phyloP scores from a whole-genome alignment of 129 eudicot species.

The Arctium lappa region DNA sequence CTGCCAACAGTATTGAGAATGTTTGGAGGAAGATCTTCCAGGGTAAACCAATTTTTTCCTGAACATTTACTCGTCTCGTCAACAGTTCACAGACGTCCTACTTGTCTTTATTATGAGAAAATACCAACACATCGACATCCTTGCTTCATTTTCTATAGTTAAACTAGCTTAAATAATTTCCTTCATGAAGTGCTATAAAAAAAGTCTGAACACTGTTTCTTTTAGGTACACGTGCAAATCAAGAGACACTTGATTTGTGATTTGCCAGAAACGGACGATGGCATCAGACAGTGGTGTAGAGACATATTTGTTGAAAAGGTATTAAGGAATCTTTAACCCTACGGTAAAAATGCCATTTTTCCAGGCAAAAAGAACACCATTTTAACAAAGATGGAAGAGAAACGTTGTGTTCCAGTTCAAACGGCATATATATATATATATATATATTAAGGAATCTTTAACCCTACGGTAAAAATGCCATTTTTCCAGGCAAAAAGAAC shows the following conservation, averaged over 20 bases:
- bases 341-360: background rate
- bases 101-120: background rate
- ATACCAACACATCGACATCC: background rate
- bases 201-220: conserved; percentile 5
- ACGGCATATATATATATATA: background rate
- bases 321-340: background rate
- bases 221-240: conserved; percentile 72
- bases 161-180: background rate
- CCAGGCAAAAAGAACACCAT: background rate
- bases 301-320: conserved; percentile 77
- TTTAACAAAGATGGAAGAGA: too few relatives aligned
- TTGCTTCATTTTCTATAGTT: background rate
- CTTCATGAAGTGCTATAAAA: background rate
- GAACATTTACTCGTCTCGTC: background rate
- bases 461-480: background rate
- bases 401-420: background rate
- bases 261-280: conserved; percentile 58
- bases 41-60: conserved; percentile 36
- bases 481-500: background rate
- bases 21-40: conserved; percentile 58
- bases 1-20: conserved; percentile 59
- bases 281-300: conserved; percentile 80
- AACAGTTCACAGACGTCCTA: background rate
- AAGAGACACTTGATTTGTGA: conserved; percentile 67
- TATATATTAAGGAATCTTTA: conserved; percentile 12